Evolutionary conservation across 805 yeast species (phyloP).

Genomic region (Lipomyces oligophaga): DNA sequence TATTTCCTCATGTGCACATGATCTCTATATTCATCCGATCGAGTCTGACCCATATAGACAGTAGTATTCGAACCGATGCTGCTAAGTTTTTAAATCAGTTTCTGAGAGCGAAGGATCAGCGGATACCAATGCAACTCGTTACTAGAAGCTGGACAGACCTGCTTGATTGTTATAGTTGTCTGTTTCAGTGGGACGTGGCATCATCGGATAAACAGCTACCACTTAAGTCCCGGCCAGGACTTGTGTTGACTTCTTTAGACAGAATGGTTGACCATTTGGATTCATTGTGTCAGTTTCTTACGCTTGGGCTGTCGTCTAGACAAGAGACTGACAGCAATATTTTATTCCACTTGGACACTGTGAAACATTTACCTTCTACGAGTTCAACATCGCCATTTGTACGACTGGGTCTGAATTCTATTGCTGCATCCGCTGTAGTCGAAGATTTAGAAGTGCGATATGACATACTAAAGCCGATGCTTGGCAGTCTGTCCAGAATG

Average conservation of each 20-base stretch:
- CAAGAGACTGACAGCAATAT: too few relatives aligned
- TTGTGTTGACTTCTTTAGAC: constrained; percentile 33
- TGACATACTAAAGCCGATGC: constrained; percentile 51
- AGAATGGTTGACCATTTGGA: constrained; percentile 38
- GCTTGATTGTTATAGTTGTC: constrained; percentile 59
- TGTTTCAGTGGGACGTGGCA: constrained; percentile 64
- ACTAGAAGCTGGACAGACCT: constrained; percentile 67
- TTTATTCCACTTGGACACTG: constrained; percentile 52
- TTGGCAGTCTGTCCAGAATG: constrained; percentile 48
- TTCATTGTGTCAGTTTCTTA: constrained; percentile 44
- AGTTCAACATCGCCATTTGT: constrained; percentile 59
- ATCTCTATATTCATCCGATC: constrained; percentile 71
- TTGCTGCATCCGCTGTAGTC: constrained; percentile 44
- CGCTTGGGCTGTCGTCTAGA: constrained; percentile 45
- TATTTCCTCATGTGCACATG: constrained; percentile 37
- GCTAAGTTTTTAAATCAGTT: constrained; percentile 61
- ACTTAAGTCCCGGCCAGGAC: constrained; percentile 24
- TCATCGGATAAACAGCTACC: neutral
- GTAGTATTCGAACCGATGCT: constrained; percentile 71
- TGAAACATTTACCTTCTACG: constrained; percentile 50
- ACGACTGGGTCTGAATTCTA: constrained; percentile 55
- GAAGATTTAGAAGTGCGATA: constrained; percentile 61
- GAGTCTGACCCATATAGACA: constrained; percentile 88
- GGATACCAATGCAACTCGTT: constrained; percentile 48
- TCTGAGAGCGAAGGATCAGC: constrained; percentile 40